Evolutionary conservation across 1,284 basidiomycete species (phyloP), one percentile per base, ranked within the genome.

Genomic region (Sporisorium exsertum): DNA sequence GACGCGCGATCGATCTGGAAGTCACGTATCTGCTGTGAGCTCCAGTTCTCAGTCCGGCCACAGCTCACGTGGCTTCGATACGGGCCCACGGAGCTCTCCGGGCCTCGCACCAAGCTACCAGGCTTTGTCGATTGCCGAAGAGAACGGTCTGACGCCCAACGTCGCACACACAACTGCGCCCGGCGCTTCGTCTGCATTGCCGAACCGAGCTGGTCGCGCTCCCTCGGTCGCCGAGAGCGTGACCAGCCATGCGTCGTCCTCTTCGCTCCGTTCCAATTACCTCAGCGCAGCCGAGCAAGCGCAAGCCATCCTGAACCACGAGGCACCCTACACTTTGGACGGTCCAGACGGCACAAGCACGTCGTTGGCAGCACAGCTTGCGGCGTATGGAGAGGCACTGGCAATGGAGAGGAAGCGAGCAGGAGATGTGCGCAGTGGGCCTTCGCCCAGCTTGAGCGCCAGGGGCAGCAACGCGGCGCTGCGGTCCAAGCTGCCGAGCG

Each of bases 341-440:
- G 64, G 65, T 7, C 58, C 54, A 7, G 77, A 79, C 27, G 79
- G 71, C 20, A 68, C 69, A 2, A 66, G 66, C 35, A 46, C 64
- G 3, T 75, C 72, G 16, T 54, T 80, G 29, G 66, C 73, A 5
- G 56, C 64, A 3, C 78, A 79, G 55, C 74, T 80, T 2, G 77
- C 77, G 15, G 76, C 79, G 1, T 80, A 80, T 45, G 79, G 79
- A 29, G 79, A 79, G 58, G 79, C 79, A 5, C 51, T 80, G 35
- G 69, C 77, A 10, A 33, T 51, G 20, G 78, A 80, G 64, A 42
- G 78, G 18, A 72, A 56, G 33, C 58, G 66, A 32, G 74, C 70
- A 0, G 74, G 74, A 3, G 74, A 77, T 24, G 63, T 60, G 3
- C 57, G 74, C 4, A 62, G 46, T 10, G 74, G 70, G 2, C 63